Evolutionary conservation across 106 monocot species (phyloP).

Genomic region (Dendrobium huoshanense): DNA sequence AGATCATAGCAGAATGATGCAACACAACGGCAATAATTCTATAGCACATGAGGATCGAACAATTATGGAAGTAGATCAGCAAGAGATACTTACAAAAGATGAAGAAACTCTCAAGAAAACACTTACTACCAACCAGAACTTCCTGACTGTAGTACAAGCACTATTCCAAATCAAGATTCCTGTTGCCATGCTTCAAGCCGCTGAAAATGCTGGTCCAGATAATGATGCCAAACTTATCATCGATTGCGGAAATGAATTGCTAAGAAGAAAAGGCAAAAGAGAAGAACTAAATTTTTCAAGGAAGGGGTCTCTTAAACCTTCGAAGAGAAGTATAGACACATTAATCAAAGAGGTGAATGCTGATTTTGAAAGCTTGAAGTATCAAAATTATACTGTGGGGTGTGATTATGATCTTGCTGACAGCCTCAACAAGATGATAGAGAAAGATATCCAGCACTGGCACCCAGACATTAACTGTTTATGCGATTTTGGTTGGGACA

Average conservation of each 20-base stretch:
- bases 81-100: slow-evolving; percentile 38
- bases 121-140: slow-evolving; percentile 32
- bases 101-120: slow-evolving; percentile 37
- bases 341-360: slow-evolving; percentile 47
- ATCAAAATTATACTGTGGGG: not conserved
- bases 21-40: slow-evolving; percentile 1
- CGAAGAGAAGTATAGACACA: slow-evolving; percentile 30
- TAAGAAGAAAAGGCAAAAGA: slow-evolving; percentile 53
- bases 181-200: slow-evolving; percentile 16
- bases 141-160: slow-evolving; percentile 39
- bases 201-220: slow-evolving; percentile 5
- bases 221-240: slow-evolving; percentile 26
- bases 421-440: slow-evolving; percentile 31
- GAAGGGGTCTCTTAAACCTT: not conserved
- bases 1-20: not conserved
- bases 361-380: slow-evolving; percentile 39
- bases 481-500: slow-evolving; percentile 70
- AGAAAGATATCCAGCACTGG: slow-evolving; percentile 32
- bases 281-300: slow-evolving; percentile 17
- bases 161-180: slow-evolving; percentile 43
- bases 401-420: slow-evolving; percentile 23
- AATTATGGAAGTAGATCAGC: slow-evolving; percentile 3
- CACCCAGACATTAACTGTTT: slow-evolving; percentile 56
- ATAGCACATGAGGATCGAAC: slow-evolving; percentile 3
- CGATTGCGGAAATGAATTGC: slow-evolving; percentile 49